Evolutionary conservation across 2,329 filamentous ascomycete species (phyloP), one percentile per base, ranked within the genome.

Genomic region (Colletotrichum sp.): DNA sequence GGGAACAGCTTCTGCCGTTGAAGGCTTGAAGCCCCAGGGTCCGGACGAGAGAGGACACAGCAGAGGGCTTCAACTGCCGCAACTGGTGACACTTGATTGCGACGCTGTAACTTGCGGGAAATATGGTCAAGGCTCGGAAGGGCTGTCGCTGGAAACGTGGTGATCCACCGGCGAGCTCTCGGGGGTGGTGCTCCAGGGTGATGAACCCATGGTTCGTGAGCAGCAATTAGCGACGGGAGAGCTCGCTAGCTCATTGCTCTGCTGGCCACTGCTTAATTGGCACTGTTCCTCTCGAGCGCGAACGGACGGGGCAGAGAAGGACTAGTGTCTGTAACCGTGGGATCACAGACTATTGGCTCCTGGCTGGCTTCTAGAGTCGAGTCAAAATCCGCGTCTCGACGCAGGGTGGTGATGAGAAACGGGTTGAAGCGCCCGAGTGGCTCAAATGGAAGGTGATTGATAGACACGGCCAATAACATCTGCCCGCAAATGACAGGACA

Each of bases 21-120:
- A 39, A 10, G n/a, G 28, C n/a, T 21, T 44, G 63, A 39, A 15
- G 26, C 36, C n/a, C 57, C 44, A 70, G 70, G 69, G 64, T 69
- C 49, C 49, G 66, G 63, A 60, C 44, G 34, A 73, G 64, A 73
- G 34, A 28, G 64, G 44, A 67, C 18, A 5, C 26, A 34, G 28
- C 28, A 21, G 28, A 34, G 34, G 26, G 44, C 39, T 24, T 36
- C 69, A 68, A 74, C 67, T 77, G 52, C 74, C 74, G 63, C 70
- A 70, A 71, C 21, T 60, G 69, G 70, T 68, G 64, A 60, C 65
- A 67, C 24, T 21, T 24, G 57, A 39, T 39, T 76, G 69, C 69
- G 36, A 77, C 74, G 49, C 55, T 71, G 73, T 52, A 77, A 74
- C 68, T 76, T 74, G 28, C 28, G 64, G 59, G 64, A 76, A 62